Percentiles rank a stretch among this genome's conserved stretches.
phyloP scores from a whole-genome alignment of 352 stramenopile species.

The Phytopythium montanum region DNA sequence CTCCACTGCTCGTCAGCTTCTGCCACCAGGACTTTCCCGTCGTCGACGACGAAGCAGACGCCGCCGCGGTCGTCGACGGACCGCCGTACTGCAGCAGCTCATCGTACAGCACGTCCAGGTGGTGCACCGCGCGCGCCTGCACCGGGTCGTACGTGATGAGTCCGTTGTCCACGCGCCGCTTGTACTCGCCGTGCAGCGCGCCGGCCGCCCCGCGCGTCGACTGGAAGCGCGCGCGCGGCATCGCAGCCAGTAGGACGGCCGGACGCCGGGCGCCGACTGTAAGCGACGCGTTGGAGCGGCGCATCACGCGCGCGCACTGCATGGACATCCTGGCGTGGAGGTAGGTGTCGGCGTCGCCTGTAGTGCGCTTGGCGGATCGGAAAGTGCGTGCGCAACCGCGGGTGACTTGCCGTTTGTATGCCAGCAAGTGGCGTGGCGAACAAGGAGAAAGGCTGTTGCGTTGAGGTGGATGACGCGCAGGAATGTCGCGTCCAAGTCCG shows the following conservation, averaged over 20 bases:
- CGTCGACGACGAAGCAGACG: neutral
- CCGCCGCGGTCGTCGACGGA: slow-evolving; percentile 13
- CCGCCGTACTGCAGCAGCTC: slow-evolving; percentile 49
- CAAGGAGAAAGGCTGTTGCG: slow-evolving; percentile 6
- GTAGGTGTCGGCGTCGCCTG: neutral
- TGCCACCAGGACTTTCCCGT: slow-evolving; percentile 54
- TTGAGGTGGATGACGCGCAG: slow-evolving; percentile 7
- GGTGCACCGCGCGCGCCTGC: slow-evolving; percentile 57
- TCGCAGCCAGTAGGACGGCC: neutral
- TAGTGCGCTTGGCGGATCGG: neutral
- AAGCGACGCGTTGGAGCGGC: slow-evolving; percentile 16
- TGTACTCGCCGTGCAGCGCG: slow-evolving; percentile 54
- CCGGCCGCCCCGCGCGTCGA: slow-evolving; percentile 19
- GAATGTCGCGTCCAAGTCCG: neutral
- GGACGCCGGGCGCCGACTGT: neutral
- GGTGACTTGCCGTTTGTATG: too few species aligned
- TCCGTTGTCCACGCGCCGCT: slow-evolving; percentile 43
- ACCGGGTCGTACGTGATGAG: slow-evolving; percentile 68
- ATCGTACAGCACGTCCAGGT: slow-evolving; percentile 62
- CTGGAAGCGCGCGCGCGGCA: slow-evolving; percentile 7
- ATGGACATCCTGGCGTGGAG: neutral
- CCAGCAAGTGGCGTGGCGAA: too few species aligned
- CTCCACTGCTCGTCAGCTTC: slow-evolving; percentile 31
- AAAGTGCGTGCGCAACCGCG: neutral
- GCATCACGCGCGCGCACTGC: slow-evolving; percentile 3